These are phyloP conservation scores for Aureobasidium namibiae DNA, from an alignment of 2,329 filamentous ascomycete genomes.

Conservation along the genomic window DNA sequence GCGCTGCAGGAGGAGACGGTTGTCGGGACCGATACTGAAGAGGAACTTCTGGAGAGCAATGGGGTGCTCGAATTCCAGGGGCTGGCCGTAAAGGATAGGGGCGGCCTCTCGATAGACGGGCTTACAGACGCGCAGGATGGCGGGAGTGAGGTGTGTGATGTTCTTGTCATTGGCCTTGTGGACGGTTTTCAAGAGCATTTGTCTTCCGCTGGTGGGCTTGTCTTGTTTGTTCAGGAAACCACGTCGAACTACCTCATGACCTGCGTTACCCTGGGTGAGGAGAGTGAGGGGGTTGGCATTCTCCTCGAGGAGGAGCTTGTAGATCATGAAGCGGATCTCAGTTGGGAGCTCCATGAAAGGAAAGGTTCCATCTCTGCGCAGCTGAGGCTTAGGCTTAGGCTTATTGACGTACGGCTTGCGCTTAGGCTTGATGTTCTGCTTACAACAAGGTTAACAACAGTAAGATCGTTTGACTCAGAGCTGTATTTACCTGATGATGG, in stretches of 20 bases:
- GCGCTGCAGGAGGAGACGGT: not conserved
- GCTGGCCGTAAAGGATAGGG: not conserved
- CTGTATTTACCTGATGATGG: not conserved
- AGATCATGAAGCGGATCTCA: constrained; percentile 1
- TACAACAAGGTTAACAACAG: not conserved
- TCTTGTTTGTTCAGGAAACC: not conserved
- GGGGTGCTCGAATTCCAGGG: not conserved
- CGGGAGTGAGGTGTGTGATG: not conserved
- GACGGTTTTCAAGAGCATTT: not conserved
- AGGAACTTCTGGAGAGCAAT: not conserved
- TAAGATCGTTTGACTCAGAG: not conserved
- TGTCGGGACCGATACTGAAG: not conserved
- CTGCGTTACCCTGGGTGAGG: not conserved
- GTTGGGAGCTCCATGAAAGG: not conserved
- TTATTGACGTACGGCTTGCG: not conserved
- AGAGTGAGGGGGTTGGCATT: not conserved
- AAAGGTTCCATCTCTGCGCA: not conserved
- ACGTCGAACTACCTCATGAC: not conserved
- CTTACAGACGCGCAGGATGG: not conserved
- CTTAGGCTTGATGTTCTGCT: not conserved
- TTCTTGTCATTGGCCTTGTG: not conserved
- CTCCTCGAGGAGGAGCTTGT: not conserved
- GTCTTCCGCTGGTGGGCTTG: not conserved
- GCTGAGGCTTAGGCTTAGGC: not conserved
- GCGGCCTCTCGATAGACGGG: not conserved